Evolutionary conservation across 257 asterid species (phyloP).

Genomic region (Solanum pinnatisectum): DNA sequence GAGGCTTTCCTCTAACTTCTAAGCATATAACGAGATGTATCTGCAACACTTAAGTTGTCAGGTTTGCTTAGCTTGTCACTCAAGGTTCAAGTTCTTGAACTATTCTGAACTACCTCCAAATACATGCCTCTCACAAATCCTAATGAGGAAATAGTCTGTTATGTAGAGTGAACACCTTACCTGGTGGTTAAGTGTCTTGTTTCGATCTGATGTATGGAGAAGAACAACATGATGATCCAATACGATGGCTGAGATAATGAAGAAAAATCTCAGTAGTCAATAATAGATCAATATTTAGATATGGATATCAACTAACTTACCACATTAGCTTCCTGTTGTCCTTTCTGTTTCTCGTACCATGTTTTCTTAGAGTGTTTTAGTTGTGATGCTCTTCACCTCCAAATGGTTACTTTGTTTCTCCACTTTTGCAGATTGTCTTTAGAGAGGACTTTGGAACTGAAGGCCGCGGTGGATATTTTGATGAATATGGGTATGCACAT

Average conservation of each 20-base stretch:
- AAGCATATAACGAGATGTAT: neutral
- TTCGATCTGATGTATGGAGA: neutral
- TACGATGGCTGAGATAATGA: neutral
- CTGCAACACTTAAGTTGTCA: neutral
- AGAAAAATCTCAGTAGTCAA: neutral
- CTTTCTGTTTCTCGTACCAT: neutral
- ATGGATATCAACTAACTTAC: neutral
- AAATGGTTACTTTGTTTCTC: neutral
- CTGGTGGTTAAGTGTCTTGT: neutral
- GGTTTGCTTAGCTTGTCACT: neutral
- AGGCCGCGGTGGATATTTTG: constrained; percentile 99
- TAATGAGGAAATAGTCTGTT: neutral
- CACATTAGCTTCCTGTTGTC: neutral
- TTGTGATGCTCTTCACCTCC: neutral
- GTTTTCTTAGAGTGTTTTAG: neutral
- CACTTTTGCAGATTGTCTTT: constrained; percentile 69
- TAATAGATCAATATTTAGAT: neutral
- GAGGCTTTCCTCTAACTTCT: neutral
- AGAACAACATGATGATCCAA: neutral
- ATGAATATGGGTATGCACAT: constrained; percentile 79
- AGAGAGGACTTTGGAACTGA: constrained; percentile 99
- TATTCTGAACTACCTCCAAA: neutral
- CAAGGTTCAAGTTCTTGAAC: neutral
- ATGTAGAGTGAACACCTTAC: neutral
- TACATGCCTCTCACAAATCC: neutral